Conservation (phyloP, 257 asterid genomes). For the Nicotiana paniculata region DNA sequence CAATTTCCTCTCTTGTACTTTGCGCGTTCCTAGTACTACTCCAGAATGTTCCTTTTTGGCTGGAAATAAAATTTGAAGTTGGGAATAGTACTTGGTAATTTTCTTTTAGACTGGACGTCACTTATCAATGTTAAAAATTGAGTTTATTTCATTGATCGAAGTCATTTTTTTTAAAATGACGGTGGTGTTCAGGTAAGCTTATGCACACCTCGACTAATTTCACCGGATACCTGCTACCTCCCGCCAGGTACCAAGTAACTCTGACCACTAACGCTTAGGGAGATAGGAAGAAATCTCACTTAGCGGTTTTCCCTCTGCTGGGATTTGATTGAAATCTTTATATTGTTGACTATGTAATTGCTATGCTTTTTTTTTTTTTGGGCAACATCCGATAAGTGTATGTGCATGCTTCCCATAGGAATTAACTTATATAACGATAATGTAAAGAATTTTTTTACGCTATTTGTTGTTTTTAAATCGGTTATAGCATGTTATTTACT, state of each 20-base stretch:
- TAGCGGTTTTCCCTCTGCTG: too few species aligned
- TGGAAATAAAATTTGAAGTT: not conserved
- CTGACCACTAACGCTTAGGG: too few species aligned
- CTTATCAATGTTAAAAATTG: not conserved
- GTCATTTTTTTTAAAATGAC: not conserved
- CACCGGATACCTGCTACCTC: too few species aligned
- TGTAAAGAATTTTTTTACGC: not conserved
- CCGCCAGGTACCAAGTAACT: too few species aligned
- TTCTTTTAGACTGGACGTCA: not conserved
- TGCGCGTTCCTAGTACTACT: not conserved
- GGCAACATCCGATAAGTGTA: not conserved
- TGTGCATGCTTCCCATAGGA: not conserved
- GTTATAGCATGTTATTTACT: not conserved
- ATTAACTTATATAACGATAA: not conserved
- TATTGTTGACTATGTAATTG: not conserved
- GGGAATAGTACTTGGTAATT: not conserved
- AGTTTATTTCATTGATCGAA: not conserved
- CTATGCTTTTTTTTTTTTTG: not conserved
- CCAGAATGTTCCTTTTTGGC: not conserved
- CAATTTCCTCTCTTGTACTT: not conserved
- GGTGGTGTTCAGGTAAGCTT: too few species aligned
- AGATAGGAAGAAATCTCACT: too few species aligned
- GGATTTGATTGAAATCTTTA: not conserved
- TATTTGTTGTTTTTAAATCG: too few species aligned
- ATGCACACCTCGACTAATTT: too few species aligned